Conservation (phyloP, 805 yeast genomes). For the Suhomyces sp. region DNA sequence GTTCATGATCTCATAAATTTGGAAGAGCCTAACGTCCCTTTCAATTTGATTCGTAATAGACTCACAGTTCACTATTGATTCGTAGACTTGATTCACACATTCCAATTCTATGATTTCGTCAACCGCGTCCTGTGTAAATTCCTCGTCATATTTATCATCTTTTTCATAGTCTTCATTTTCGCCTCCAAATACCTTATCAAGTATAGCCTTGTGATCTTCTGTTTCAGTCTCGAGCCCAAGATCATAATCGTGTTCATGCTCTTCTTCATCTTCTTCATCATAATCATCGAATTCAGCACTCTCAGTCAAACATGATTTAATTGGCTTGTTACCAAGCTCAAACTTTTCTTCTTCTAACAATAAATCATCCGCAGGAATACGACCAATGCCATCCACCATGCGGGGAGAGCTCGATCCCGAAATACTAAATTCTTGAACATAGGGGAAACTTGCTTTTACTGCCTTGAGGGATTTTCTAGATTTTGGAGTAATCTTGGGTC, state of each 20-base stretch:
- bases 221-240: neutral
- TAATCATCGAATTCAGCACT: constrained; percentile 17
- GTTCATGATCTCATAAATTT: constrained; percentile 33
- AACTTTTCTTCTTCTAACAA: constrained; percentile 35
- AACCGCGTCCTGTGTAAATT: constrained; percentile 4
- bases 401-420: constrained; percentile 43
- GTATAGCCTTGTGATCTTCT: neutral
- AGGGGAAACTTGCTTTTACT: constrained; percentile 2
- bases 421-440: constrained; percentile 26
- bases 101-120: constrained; percentile 9
- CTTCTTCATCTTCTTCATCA: constrained; percentile 26
- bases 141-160: constrained; percentile 6
- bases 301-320: constrained; percentile 21
- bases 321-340: constrained; percentile 26
- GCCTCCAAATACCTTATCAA: neutral
- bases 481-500: constrained; percentile 37
- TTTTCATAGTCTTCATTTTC: constrained; percentile 9
- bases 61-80: constrained; percentile 36
- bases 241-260: constrained; percentile 10
- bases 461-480: constrained; percentile 22
- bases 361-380: constrained; percentile 30
- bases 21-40: constrained; percentile 33
- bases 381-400: constrained; percentile 32
- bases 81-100: constrained; percentile 30
- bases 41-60: constrained; percentile 32